These are phyloP conservation scores for Colletotrichum lentis DNA, from an alignment of 2,329 filamentous ascomycete genomes.

Conservation along the genomic window DNA sequence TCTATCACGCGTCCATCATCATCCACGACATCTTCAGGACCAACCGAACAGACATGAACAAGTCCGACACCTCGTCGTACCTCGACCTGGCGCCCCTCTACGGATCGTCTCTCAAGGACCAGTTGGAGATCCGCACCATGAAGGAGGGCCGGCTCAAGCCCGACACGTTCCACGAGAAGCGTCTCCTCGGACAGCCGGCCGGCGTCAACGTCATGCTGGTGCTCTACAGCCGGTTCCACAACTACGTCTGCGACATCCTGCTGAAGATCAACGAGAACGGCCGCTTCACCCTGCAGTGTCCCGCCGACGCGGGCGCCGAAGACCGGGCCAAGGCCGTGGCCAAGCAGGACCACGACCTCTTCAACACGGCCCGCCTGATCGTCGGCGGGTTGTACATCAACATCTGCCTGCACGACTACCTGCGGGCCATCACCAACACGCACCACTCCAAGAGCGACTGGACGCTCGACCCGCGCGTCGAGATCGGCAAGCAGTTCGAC, in stretches of 20 bases:
- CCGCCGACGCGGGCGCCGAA: constrained; percentile 44
- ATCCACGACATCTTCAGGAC: constrained; percentile 51
- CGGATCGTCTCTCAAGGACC: constrained; percentile 70
- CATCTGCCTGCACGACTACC: constrained; percentile 72
- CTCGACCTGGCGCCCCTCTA: constrained; percentile 78
- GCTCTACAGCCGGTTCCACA: constrained; percentile 88
- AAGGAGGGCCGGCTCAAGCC: constrained; percentile 74
- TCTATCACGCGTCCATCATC: constrained; percentile 77
- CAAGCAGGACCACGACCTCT: constrained; percentile 79
- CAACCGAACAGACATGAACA: constrained; percentile 67
- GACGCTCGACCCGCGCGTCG: constrained; percentile 70
- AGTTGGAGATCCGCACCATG: constrained; percentile 69
- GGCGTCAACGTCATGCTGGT: constrained; percentile 72
- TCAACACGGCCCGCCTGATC: constrained; percentile 78
- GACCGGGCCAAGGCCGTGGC: constrained; percentile 64
- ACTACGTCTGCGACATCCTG: constrained; percentile 80
- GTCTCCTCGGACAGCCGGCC: constrained; percentile 74
- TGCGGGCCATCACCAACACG: constrained; percentile 67
- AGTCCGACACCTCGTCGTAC: constrained; percentile 76
- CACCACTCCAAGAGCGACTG: constrained; percentile 67
- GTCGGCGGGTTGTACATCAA: constrained; percentile 81
- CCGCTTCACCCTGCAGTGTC: constrained; percentile 73
- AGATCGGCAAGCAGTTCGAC: constrained; percentile 59
- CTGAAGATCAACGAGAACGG: constrained; percentile 84
- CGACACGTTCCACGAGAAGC: constrained; percentile 75